Conservation (phyloP, 2,329 filamentous ascomycete genomes). For the Pseudofabraea citricarpa region DNA sequence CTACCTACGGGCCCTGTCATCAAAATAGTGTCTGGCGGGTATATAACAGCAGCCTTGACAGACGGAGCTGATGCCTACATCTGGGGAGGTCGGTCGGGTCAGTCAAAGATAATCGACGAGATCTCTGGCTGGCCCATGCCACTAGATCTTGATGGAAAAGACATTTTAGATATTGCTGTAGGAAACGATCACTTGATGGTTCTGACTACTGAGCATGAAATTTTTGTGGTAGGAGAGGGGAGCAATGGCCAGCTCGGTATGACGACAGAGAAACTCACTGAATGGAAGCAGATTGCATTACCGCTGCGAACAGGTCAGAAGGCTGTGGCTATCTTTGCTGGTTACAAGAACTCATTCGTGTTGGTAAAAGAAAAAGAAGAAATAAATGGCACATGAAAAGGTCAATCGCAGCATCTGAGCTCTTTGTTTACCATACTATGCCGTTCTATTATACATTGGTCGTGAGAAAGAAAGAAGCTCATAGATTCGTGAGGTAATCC, state of each 20-base stretch:
- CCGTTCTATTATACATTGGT: slow-evolving; percentile 32
- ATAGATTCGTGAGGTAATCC: slow-evolving; percentile 98
- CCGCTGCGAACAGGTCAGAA: slow-evolving; percentile 14
- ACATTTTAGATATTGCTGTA: slow-evolving; percentile 52
- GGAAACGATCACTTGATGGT: slow-evolving; percentile 56
- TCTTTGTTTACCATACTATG: slow-evolving; percentile 26
- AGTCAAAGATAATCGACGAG: slow-evolving; percentile 12
- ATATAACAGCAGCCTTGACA: slow-evolving; percentile 53
- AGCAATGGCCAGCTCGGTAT: slow-evolving; percentile 55
- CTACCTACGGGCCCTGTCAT: slow-evolving; percentile 46
- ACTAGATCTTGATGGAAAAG: slow-evolving; percentile 35
- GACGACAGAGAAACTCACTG: slow-evolving; percentile 5
- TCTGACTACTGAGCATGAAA: slow-evolving; percentile 40
- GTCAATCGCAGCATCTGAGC: no score
- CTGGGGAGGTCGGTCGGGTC: slow-evolving; percentile 45
- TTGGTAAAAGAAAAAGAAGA: slow-evolving; percentile 11
- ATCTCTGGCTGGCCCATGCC: slow-evolving; percentile 15
- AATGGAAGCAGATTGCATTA: slow-evolving; percentile 22
- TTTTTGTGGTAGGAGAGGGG: slow-evolving; percentile 55
- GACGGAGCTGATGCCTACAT: slow-evolving; percentile 53
- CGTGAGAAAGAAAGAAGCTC: slow-evolving; percentile 16
- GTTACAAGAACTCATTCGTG: slow-evolving; percentile 27
- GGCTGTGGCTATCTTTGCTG: slow-evolving; percentile 21
- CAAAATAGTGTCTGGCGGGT: slow-evolving; percentile 50
- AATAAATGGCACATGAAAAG: slow-evolving; percentile 1